These are phyloP conservation scores for Alisma plantagoaquatica DNA, from an alignment of 106 monocot genomes.

Conservation along the genomic window DNA sequence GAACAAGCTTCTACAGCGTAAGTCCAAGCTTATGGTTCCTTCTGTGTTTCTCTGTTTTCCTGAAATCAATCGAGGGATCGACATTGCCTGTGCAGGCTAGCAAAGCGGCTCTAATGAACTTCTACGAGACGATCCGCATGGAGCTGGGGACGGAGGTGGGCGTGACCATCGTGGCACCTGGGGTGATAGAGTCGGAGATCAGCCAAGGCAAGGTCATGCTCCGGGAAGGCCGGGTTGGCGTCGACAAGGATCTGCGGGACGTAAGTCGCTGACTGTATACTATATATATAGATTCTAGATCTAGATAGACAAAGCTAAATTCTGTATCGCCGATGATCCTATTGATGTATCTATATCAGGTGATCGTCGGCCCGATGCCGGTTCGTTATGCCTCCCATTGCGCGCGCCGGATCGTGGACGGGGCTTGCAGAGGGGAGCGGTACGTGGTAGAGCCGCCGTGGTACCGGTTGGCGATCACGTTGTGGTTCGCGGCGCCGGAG, in stretches of 20 bases:
- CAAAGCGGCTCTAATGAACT: constrained; percentile 47
- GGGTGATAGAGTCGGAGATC: constrained; percentile 57
- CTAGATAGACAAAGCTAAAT: background rate
- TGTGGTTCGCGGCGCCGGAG: constrained; percentile 52
- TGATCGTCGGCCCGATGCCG: constrained; percentile 43
- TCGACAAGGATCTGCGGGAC: constrained; percentile 43
- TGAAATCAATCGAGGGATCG: background rate
- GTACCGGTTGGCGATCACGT: constrained; percentile 32
- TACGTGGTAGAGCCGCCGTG: constrained; percentile 68
- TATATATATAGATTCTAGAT: background rate
- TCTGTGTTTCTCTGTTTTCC: background rate
- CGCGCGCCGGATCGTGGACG: constrained; percentile 38
- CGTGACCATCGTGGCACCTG: constrained; percentile 42
- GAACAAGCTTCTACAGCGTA: constrained; percentile 72
- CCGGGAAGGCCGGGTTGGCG: constrained; percentile 34
- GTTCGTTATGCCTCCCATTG: constrained; percentile 26
- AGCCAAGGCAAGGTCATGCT: constrained; percentile 25
- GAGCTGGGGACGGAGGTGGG: constrained; percentile 33
- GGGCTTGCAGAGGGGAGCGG: constrained; percentile 45
- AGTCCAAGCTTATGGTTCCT: background rate
- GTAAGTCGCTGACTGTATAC: constrained; percentile 14
- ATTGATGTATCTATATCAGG: constrained; percentile 14
- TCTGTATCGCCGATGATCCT: background rate
- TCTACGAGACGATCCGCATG: constrained; percentile 56
- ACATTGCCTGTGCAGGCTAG: constrained; percentile 33